These are phyloP conservation scores for Biscogniauxia sp. DNA, from an alignment of 2,329 filamentous ascomycete genomes.

Conservation along the genomic window DNA sequence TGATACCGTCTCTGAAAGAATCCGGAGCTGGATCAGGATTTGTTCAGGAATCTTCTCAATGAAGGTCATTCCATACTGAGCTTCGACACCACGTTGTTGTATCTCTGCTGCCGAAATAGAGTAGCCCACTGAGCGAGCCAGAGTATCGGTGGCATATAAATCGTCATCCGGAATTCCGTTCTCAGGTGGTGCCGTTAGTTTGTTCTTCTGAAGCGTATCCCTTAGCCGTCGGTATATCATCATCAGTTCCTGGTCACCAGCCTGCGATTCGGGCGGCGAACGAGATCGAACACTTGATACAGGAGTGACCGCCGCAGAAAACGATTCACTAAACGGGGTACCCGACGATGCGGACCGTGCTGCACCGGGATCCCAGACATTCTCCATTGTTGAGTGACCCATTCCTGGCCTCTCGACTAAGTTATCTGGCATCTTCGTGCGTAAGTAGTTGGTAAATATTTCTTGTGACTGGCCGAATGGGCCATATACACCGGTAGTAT, in stretches of 20 bases:
- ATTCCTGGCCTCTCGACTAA: constrained; percentile 37
- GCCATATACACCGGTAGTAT: constrained; percentile 22
- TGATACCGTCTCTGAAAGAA: constrained; percentile 82
- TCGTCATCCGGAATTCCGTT: constrained; percentile 39
- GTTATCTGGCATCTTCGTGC: constrained; percentile 37
- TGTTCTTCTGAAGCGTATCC: constrained; percentile 57
- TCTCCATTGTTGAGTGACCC: constrained; percentile 34
- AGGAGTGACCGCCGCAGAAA: constrained; percentile 38
- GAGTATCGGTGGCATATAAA: constrained; percentile 54
- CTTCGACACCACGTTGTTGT: constrained; percentile 80
- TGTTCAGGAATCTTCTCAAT: constrained; percentile 83
- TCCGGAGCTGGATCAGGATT: constrained; percentile 78
- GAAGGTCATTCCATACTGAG: constrained; percentile 69
- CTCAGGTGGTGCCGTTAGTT: constrained; percentile 35
- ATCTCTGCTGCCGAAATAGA: constrained; percentile 90
- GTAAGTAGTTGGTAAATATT: constrained; percentile 39
- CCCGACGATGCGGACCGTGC: constrained; percentile 34
- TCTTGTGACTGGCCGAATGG: constrained; percentile 35
- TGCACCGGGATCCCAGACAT: constrained; percentile 42
- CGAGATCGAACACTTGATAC: constrained; percentile 34
- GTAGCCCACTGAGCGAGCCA: constrained; percentile 70
- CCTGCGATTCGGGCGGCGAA: constrained; percentile 34
- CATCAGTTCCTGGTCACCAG: constrained; percentile 53
- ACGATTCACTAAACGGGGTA: constrained; percentile 43
- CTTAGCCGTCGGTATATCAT: constrained; percentile 59